Base-by-base conservation (phyloP, 2,329 filamentous ascomycete species). In the Alternaria ventricosa region DNA sequence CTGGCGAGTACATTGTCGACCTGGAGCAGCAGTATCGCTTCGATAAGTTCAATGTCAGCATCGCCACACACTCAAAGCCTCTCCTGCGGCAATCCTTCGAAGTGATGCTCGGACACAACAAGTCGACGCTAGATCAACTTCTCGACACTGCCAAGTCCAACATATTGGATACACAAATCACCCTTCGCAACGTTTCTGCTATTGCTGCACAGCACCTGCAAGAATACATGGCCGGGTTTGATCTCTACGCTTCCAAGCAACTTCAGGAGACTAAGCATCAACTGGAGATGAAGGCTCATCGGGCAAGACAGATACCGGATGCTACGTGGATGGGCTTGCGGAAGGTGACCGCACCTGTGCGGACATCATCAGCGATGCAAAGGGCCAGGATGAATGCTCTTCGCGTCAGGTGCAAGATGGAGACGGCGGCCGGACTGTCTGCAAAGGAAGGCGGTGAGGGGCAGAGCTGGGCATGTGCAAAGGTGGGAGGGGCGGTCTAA, bases 1-100 rank as follows among this genome's bases (percentile, higher is more conserved):
- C 85, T 33, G 85, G 85, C 9, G 83, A 86, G 8, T 87, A 87
- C 66, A 81, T 84, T 13, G 75, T 88, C 41, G 82, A 82, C 27
- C 73, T 87, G 15, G 82, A 85, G 54, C 79, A 82, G 46, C 82
- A 83, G 61, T 82, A 87, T 69, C 81, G 84, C 10, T 80, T 83
- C 57, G 84, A 85, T 4, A 65, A 76, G 22, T 78, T 87, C 65
- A 83, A 86, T 61, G 79, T 87, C 41, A 84, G 80, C 30, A 81
- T 87, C 50, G 69, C 68, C 25, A 76, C 77, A 23, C 71, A 74
- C 56, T 75, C 76, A n/a, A 80, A 78, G 63, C 78, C 78, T n/a
- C 66, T 76, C 2, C 64, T 79, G n/a, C 69, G 71, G 44, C 75
- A 79, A 56, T 71, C 72, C 3, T 77, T 79, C 55, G 65, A 76